Evolutionary conservation across 192 early-diverging fungal species (phyloP).

Genomic region (Blastocladiella britannica): DNA sequence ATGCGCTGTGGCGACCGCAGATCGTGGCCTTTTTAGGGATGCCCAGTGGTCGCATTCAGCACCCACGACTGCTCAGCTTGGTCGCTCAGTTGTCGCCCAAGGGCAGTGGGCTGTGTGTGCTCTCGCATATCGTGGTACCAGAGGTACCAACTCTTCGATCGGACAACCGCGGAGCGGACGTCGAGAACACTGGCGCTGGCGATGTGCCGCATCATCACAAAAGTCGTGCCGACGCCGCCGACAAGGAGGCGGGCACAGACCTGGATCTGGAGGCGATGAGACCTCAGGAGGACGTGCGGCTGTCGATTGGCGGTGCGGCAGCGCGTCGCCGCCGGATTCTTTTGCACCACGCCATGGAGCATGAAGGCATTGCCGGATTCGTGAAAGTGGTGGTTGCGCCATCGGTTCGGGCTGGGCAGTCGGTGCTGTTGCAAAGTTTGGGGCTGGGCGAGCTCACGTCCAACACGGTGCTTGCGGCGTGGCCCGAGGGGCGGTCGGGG

Average conservation of each 20-base stretch:
- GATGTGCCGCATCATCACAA: too few relatives aligned
- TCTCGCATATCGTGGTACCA: not conserved
- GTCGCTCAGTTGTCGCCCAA: not conserved
- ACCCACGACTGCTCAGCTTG: not conserved
- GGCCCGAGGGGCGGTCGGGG: not conserved
- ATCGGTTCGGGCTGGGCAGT: not conserved
- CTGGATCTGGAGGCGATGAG: not conserved
- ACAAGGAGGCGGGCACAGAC: not conserved
- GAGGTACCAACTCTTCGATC: not conserved
- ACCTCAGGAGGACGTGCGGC: not conserved
- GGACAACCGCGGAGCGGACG: not conserved
- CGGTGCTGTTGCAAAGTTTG: not conserved
- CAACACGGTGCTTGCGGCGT: slow-evolving; percentile 2
- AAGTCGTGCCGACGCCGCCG: not conserved
- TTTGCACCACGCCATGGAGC: not conserved
- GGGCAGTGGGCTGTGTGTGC: not conserved
- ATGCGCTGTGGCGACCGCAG: not conserved
- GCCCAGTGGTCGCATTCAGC: not conserved
- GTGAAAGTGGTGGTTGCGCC: slow-evolving; percentile 1
- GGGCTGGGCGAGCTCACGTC: slow-evolving; percentile 2
- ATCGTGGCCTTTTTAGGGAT: not conserved
- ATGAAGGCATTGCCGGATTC: not conserved
- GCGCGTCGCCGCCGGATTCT: not conserved
- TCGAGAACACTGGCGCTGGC: too few relatives aligned
- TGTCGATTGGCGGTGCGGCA: not conserved